Evolutionary conservation across 2,329 filamentous ascomycete genomes (phyloP), one percentile per base, ranked within the genome.

Genomic region (Calonectria fujianensis): DNA sequence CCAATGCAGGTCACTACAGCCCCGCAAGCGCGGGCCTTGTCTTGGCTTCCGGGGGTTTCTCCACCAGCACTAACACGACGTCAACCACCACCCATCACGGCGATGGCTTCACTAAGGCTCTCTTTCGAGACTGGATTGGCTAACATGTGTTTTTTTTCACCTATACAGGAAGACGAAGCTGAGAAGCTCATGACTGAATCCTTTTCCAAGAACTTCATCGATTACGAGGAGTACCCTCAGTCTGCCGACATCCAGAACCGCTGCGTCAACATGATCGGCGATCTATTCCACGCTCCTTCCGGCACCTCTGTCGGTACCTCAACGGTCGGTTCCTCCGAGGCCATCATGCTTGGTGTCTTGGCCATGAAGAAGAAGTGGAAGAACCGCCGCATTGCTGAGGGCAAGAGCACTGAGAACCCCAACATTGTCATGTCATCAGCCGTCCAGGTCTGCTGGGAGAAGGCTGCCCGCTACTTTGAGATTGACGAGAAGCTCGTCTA

Each of bases 391-490:
- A 91, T 94, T 84, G 95, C 94, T 6, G 94, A 92, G 80, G 96
- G 96, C 75, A 97, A 97, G 88, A 91, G 95, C 70, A 91, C 85
- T 75, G 94, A 96, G 76, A 90, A 91, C 57, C 96, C 96, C 70
- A 98, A 98, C 86, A 93, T 98, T 75, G 88, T 98, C 88, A 98
- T 98, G 96, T 97, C 95, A 81, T 95, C 95, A 32, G 96, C 96
- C 39, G 96, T 98, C 2, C 96, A 98, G 87, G 96, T 98, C 51
- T 98, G 96, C 89, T 98, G 96, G 96, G 96, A 98, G 85, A 98
- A 98, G 88, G 93, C 94, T 0, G 92, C 94, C 6, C 90, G 95
- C 67, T 98, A 97, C 87, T 97, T 98, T 81, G 96, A 98, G 82
- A 91, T 98, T 52, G 96, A 98, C 80, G 96, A 98, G 88, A 95